Evolutionary conservation across 78 protist genomes (phyloP), one percentile per base, ranked within the genome.

Genomic region (Capsaspora owczarzaki): DNA sequence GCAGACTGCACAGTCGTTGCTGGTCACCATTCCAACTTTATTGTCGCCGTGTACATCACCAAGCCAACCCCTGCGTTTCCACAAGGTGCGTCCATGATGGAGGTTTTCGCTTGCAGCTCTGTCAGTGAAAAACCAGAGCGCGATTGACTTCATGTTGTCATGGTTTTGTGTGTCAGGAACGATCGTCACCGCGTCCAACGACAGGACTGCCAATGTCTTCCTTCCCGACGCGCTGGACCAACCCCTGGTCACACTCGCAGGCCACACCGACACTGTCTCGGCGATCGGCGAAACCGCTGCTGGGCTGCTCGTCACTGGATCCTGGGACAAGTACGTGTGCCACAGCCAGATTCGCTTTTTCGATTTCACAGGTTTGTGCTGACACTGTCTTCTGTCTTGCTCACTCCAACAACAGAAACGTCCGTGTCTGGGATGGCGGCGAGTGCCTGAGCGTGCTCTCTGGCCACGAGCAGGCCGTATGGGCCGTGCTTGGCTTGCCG

Each of bases 401-500:
- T 49, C 16, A 20, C n/a, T 49, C n/a, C 56, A 49, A 49, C 16
- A 16, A 16, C 56, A 49, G 56, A 10, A 49, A 10, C 56, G 56
- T 16, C 16, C 56, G 56, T 49, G 56, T 56, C 8, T 56, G 66
- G 66, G 4, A 16, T 10, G 66, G n/a, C n/a, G 66, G 66, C 35
- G 33, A 16, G 33, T 56, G 66, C 66, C 4, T 56, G 12, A 29
- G 35, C 66, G 66, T 56, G 20, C 74, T 90, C n/a, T 40, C n/a
- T 29, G 89, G 89, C 8, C 93, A 90, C 80, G 89, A 86, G 51
- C 80, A 49, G 33, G 83, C 88, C 19, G 81, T 91, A 0, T 91
- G 94, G 94, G 66, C 84, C 23, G 92, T 91, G 29, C 27, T 84
- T 29, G 85, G 75, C 14, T 53, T 91, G 31, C 84, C 66, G 31